These are phyloP conservation scores for Kondoa subrosea DNA, from an alignment of 768 basidiomycete species.

Conservation along the genomic window DNA sequence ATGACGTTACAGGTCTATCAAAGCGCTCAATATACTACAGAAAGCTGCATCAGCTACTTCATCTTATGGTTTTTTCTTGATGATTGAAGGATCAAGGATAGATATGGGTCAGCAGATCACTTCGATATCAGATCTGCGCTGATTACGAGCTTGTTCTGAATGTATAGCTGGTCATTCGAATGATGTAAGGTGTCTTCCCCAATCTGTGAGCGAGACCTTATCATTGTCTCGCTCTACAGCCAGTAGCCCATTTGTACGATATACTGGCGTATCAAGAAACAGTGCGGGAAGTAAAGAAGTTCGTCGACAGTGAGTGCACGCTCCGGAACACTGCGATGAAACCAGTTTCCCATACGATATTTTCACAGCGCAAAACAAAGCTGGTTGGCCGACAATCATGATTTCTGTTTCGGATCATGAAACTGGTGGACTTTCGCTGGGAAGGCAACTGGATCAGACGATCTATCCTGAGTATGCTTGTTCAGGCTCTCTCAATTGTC, in stretches of 20 bases:
- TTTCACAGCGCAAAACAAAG: conserved; percentile 16
- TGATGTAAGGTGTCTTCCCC: background rate
- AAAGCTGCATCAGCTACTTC: background rate
- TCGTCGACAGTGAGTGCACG: conserved; percentile 10
- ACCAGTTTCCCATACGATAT: background rate
- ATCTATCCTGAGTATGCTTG: conserved; percentile 24
- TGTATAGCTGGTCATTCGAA: conserved; percentile 9
- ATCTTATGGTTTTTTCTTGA: conserved; percentile 27
- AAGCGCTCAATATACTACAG: conserved; percentile 24
- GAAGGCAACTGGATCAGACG: conserved; percentile 21
- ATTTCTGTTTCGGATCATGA: conserved; percentile 29
- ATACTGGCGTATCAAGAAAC: conserved; percentile 28
- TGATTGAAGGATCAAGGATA: conserved; percentile 27
- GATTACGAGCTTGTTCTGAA: background rate
- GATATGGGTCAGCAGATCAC: conserved; percentile 22
- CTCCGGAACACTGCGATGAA: background rate
- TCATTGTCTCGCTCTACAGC: background rate
- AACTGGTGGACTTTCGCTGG: conserved; percentile 28
- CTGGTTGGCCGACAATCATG: conserved; percentile 22
- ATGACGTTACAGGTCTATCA: conserved; percentile 18
- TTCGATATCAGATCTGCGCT: background rate
- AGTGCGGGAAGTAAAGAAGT: conserved; percentile 22
- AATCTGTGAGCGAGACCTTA: conserved; percentile 16
- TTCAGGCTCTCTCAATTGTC: conserved; percentile 2
- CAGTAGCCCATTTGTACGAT: conserved; percentile 21